Percentiles rank a stretch among this genome's conserved stretches.
Conservation (phyloP, 208 protist genomes). For the Leishmania aethiopica region DNA sequence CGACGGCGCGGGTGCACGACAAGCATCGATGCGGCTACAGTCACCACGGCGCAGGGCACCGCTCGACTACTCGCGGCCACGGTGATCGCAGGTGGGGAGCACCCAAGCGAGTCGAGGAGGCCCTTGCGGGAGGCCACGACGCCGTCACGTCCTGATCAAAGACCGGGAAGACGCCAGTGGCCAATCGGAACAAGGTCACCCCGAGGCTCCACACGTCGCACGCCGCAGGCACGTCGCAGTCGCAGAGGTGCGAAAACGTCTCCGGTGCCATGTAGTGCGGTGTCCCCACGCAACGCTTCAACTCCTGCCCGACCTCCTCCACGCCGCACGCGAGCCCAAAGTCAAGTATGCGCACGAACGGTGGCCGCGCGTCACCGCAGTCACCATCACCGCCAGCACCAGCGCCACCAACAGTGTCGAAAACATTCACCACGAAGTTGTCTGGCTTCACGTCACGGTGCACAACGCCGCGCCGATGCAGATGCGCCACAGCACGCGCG, state of each 20-base stretch:
- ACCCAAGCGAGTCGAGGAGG: not conserved
- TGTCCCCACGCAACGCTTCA: constrained; percentile 10
- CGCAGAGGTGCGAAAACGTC: not conserved
- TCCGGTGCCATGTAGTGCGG: constrained; percentile 17
- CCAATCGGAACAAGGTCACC: constrained; percentile 13
- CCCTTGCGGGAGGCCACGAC: not conserved
- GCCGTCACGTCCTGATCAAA: not conserved
- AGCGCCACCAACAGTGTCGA: constrained; percentile 9
- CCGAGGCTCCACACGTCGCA: constrained; percentile 30
- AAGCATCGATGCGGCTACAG: constrained; percentile 1
- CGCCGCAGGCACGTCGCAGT: constrained; percentile 1
- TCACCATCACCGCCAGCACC: not conserved
- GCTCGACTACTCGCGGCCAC: not conserved
- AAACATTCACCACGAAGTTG: constrained; percentile 98
- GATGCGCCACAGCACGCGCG: constrained; percentile 80
- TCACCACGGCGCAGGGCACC: not conserved
- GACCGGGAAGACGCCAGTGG: not conserved
- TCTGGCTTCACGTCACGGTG: constrained; percentile 98
- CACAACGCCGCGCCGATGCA: constrained; percentile 96
- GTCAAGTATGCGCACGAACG: constrained; percentile 17
- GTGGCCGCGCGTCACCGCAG: constrained; percentile 1
- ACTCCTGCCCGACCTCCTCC: not conserved
- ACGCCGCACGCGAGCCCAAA: constrained; percentile 20
- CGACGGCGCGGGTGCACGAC: not conserved
- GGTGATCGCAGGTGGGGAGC: not conserved